Evolutionary conservation across 1,284 basidiomycete species (phyloP).

Genomic region (Mycosarcoma mackinlayi): DNA sequence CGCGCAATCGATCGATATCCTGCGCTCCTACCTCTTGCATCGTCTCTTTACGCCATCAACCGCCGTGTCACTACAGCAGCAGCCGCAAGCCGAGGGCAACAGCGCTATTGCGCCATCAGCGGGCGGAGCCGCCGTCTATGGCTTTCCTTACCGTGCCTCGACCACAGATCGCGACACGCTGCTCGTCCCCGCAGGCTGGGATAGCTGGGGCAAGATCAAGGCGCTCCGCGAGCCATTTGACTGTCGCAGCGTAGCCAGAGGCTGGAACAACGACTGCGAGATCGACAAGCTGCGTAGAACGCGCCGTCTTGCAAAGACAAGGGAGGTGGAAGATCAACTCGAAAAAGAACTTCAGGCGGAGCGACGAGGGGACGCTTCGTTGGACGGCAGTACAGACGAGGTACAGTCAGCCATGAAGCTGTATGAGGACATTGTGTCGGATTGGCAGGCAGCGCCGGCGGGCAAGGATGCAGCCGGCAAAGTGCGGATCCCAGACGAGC

Average conservation of each 20-base stretch:
- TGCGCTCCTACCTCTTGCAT: slow-evolving; percentile 89
- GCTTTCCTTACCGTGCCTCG: slow-evolving; percentile 86
- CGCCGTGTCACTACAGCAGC: slow-evolving; percentile 51
- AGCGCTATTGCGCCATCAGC: not conserved
- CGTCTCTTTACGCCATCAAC: slow-evolving; percentile 82
- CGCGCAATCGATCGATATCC: slow-evolving; percentile 79
- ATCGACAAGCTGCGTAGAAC: slow-evolving; percentile 40
- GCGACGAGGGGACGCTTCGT: slow-evolving; percentile 7
- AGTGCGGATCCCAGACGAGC: slow-evolving; percentile 43
- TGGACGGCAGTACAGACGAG: slow-evolving; percentile 16
- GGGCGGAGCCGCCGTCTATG: slow-evolving; percentile 78
- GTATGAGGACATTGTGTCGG: slow-evolving; percentile 61
- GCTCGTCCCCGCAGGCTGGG: slow-evolving; percentile 94
- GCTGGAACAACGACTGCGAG: slow-evolving; percentile 71
- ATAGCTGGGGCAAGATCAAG: slow-evolving; percentile 94
- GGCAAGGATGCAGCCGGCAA: slow-evolving; percentile 13
- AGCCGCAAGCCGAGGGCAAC: not conserved
- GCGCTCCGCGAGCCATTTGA: slow-evolving; percentile 93
- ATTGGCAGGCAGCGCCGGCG: slow-evolving; percentile 46
- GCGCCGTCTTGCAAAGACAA: slow-evolving; percentile 26
- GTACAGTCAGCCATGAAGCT: slow-evolving; percentile 55
- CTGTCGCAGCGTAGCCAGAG: slow-evolving; percentile 80
- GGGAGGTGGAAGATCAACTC: slow-evolving; percentile 40
- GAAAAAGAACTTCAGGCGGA: slow-evolving; percentile 43
- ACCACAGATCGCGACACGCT: slow-evolving; percentile 91